phyloP scores from a whole-genome alignment of 331 rosid species.

The Stylosanthes scabra region DNA sequence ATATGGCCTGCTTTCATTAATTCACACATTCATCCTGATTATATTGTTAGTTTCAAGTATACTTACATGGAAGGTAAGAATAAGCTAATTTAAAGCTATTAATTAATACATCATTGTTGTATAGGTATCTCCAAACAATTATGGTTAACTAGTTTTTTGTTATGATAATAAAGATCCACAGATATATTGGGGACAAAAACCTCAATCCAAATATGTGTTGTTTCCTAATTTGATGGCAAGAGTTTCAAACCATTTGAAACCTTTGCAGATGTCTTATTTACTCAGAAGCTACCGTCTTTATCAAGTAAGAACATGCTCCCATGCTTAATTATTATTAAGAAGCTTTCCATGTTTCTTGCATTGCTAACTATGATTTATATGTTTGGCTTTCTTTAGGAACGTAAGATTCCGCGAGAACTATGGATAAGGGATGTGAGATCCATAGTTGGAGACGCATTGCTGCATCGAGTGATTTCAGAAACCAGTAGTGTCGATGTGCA shows the following conservation, averaged over 20 bases:
- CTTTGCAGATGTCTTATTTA: conserved; percentile 41
- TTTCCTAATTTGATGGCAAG: conserved; percentile 38
- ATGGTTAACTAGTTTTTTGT: neutral
- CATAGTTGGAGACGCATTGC: conserved; percentile 39
- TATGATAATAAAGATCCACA: conserved; percentile 28
- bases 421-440: conserved; percentile 34
- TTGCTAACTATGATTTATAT: neutral
- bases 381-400: conserved; percentile 25
- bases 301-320: conserved; percentile 10
- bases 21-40: conserved; percentile 53
- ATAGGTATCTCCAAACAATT: no score
- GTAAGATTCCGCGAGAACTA: conserved; percentile 21
- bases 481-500: neutral
- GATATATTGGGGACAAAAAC: conserved; percentile 4
- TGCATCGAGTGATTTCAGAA: conserved; percentile 24
- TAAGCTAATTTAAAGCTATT: neutral
- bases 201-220: conserved; percentile 32
- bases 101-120: neutral
- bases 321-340: no score
- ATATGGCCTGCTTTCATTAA: conserved; percentile 65
- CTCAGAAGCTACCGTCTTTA: conserved; percentile 28
- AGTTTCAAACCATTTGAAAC: conserved; percentile 36
- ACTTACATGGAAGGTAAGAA: conserved; percentile 31
- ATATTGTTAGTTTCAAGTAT: conserved; percentile 53
- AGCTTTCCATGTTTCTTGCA: neutral